These are phyloP conservation scores for Kurtzmaniella cleridarum DNA, from an alignment of 805 yeast species.

Conservation along the genomic window DNA sequence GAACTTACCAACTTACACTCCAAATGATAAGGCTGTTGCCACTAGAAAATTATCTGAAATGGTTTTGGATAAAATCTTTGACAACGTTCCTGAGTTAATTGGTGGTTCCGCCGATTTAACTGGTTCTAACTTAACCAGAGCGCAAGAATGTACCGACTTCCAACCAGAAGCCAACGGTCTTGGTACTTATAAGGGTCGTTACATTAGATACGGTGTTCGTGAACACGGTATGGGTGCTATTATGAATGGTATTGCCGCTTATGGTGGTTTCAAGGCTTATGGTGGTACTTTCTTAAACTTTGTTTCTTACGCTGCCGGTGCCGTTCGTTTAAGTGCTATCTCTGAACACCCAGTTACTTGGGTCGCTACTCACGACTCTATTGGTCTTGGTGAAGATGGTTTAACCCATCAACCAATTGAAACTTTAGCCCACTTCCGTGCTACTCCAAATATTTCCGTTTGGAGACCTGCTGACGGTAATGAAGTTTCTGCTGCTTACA, in stretches of 20 bases:
- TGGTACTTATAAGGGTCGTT: slow-evolving; percentile 88
- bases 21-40: slow-evolving; percentile 79
- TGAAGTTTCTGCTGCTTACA: slow-evolving; percentile 80
- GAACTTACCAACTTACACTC: slow-evolving; percentile 71
- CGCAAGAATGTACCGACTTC: slow-evolving; percentile 81
- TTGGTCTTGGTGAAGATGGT: slow-evolving; percentile 90
- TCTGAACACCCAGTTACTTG: slow-evolving; percentile 79
- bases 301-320: slow-evolving; percentile 78
- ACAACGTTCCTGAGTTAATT: slow-evolving; percentile 75
- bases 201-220: slow-evolving; percentile 96
- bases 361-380: slow-evolving; percentile 89
- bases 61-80: slow-evolving; percentile 58
- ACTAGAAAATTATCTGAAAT: slow-evolving; percentile 91
- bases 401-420: slow-evolving; percentile 93
- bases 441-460: slow-evolving; percentile 73
- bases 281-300: slow-evolving; percentile 99
- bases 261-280: slow-evolving; percentile 76
- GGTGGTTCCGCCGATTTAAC: slow-evolving; percentile 99
- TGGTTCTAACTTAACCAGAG: slow-evolving; percentile 92
- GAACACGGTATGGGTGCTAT: slow-evolving; percentile 99
- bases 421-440: slow-evolving; percentile 82
- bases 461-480: slow-evolving; percentile 96
- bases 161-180: slow-evolving; percentile 77
- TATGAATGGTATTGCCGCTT: slow-evolving; percentile 95
- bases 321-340: slow-evolving; percentile 77